Evolutionary conservation across 768 basidiomycete genomes (phyloP), one percentile per base, ranked within the genome.

Genomic region (Amanita jacksonii): DNA sequence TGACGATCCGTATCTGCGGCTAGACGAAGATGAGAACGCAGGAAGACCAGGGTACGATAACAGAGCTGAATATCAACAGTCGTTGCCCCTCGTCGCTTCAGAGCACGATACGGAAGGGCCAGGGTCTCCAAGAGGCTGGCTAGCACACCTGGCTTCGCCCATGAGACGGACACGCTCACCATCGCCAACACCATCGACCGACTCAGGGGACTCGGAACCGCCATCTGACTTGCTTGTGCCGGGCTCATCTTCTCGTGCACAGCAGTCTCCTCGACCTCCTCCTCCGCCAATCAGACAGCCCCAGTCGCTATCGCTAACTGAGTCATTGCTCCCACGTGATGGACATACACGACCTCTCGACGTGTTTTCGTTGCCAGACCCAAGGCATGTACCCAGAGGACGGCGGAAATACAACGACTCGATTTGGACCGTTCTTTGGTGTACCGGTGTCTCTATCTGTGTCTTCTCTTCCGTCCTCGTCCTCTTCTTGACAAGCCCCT

Each of bases 361-460:
- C 59, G 73, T 81, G 25, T 90, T 90, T 61, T 77, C 77, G 20
- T 69, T 89, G 10, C 87, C 85, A 3, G 84, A 88, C 54, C 84
- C 83, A 18, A 73, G 80, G 35, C 76, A 83, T 51, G 65, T 71
- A n/a, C 72, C 77, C 15, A 68, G 75, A 46, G 65, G 69, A 24
- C 76, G 79, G 43, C 72, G 79, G 61, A 85, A 81, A 61, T 79
- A 79, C 63, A 78, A 89, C 49, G 85, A 89, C 56, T 69, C 76
- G 3, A 61, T 71, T 34, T 87, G 81, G 81, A 87, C 80, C 13
- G 70, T 76, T 5, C 53, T 79, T 7, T 88, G 81, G 75, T 74
- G 73, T 47, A 58, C 70, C 8, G 70, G 77, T 38, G 65, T 85
- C 49, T 63, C 73, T 15, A 52, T 77, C 51, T 85, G 77, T 57